Evolutionary conservation across 306 rosid genomes (phyloP).

Genomic region (Quercus wislizeni): DNA sequence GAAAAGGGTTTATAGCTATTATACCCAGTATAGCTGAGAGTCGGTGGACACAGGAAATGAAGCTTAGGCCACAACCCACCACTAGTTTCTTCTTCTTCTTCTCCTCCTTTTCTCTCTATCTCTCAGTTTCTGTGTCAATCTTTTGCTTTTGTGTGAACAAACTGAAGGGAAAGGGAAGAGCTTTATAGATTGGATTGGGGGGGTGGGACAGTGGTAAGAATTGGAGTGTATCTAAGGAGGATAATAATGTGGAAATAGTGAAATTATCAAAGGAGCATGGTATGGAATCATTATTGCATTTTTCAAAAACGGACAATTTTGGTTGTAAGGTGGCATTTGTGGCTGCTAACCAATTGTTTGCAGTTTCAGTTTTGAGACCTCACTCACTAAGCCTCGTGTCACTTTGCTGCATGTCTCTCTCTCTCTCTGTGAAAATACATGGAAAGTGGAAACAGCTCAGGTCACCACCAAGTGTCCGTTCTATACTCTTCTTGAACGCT

Average conservation of each 20-base stretch:
- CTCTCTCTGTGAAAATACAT: not conserved
- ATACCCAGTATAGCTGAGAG: not conserved
- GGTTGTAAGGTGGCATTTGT: conserved; percentile 9
- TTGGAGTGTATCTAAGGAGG: not conserved
- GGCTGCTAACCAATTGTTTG: not conserved
- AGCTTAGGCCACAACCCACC: not conserved
- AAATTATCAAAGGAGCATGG: not conserved
- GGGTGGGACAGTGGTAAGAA: not conserved
- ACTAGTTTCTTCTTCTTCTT: not conserved
- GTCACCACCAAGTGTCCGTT: not conserved
- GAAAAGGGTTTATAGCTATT: not conserved
- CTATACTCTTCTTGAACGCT: not conserved
- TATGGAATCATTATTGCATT: not conserved
- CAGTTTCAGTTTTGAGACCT: not conserved
- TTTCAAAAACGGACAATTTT: not conserved
- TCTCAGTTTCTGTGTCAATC: no score
- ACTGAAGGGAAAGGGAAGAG: not conserved
- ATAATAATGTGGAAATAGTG: not conserved
- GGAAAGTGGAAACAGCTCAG: not conserved
- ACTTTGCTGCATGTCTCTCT: not conserved
- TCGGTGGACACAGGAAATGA: not conserved
- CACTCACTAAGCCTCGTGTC: conserved; percentile 6
- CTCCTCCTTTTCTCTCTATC: no score
- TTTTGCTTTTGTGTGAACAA: not conserved
- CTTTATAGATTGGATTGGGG: not conserved